These are phyloP conservation scores for Pleodorina starrii DNA, from an alignment of 139 green algal genomes.

Conservation along the genomic window DNA sequence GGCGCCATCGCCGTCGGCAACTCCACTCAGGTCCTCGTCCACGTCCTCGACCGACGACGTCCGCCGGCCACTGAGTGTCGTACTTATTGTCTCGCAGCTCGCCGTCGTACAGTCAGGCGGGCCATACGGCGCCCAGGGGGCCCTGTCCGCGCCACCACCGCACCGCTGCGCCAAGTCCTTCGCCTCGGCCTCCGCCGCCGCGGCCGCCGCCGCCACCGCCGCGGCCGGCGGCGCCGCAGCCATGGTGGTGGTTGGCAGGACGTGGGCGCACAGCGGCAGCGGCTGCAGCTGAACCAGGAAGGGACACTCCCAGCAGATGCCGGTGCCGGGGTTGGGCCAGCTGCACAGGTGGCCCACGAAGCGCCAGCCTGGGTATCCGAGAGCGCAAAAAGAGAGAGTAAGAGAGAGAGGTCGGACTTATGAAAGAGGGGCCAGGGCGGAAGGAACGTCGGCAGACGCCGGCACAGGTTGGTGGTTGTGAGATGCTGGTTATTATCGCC, in stretches of 20 bases:
- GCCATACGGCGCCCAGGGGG: not conserved
- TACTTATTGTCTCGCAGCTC: not conserved
- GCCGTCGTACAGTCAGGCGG: not conserved
- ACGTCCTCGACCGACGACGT: not conserved
- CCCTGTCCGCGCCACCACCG: not conserved
- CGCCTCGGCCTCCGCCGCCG: not conserved
- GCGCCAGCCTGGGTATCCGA: conserved; percentile 61
- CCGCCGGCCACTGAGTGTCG: not conserved
- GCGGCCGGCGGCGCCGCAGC: not conserved
- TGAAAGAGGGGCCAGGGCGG: too few relatives aligned
- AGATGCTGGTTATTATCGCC: too few relatives aligned
- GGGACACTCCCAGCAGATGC: conserved; percentile 77
- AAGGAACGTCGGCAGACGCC: too few relatives aligned
- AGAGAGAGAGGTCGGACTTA: too few relatives aligned
- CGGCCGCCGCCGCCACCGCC: not conserved
- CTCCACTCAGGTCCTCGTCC: not conserved
- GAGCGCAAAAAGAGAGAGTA: too few relatives aligned
- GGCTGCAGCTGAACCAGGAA: conserved; percentile 62
- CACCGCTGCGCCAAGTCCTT: not conserved
- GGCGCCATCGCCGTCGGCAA: too few relatives aligned
- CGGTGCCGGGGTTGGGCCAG: conserved; percentile 57
- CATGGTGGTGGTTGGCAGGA: conserved; percentile 39
- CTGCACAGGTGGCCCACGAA: conserved; percentile 62
- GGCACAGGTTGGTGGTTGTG: too few relatives aligned
- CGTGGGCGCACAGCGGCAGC: conserved; percentile 48